Conservation (phyloP, 768 basidiomycete genomes). For the Rhizopogon salebrosus region DNA sequence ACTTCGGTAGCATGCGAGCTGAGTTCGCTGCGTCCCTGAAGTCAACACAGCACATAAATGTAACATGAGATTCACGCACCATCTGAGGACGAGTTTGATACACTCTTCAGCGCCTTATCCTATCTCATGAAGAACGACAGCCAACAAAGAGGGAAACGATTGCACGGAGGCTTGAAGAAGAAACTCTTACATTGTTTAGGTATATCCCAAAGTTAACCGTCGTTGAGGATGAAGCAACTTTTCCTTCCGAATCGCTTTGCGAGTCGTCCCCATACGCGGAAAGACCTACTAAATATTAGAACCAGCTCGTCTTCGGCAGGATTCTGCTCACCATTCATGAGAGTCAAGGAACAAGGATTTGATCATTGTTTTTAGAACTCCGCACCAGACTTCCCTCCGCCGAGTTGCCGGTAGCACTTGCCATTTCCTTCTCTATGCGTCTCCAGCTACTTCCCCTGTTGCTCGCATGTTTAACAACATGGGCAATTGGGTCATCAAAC, state of each 20-base stretch:
- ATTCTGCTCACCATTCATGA: slow-evolving; percentile 26
- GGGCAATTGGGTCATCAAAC: slow-evolving; percentile 27
- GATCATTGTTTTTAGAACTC: slow-evolving; percentile 18
- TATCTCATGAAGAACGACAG: slow-evolving; percentile 57
- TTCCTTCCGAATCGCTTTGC: slow-evolving; percentile 50
- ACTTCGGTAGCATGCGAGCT: slow-evolving; percentile 42
- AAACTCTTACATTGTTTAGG: slow-evolving; percentile 57
- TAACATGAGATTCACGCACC: slow-evolving; percentile 13
- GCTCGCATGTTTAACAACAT: slow-evolving; percentile 31
- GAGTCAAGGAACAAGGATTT: slow-evolving; percentile 5
- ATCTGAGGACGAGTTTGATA: slow-evolving; percentile 22
- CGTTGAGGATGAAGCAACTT: slow-evolving; percentile 27
- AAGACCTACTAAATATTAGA: slow-evolving; percentile 38
- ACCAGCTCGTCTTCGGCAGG: neutral
- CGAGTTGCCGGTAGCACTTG: slow-evolving; percentile 22
- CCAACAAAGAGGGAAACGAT: slow-evolving; percentile 65
- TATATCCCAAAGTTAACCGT: slow-evolving; percentile 4
- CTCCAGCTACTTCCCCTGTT: slow-evolving; percentile 22
- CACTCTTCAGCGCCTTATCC: slow-evolving; percentile 48
- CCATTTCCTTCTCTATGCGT: slow-evolving; percentile 12
- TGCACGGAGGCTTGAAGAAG: slow-evolving; percentile 29
- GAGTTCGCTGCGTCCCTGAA: neutral
- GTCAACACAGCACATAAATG: neutral
- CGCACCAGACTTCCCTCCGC: slow-evolving; percentile 12
- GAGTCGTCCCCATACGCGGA: slow-evolving; percentile 62